Evolutionary conservation across 208 protist genomes (phyloP), one percentile per base, ranked within the genome.

Genomic region (Lotmaria passim): DNA sequence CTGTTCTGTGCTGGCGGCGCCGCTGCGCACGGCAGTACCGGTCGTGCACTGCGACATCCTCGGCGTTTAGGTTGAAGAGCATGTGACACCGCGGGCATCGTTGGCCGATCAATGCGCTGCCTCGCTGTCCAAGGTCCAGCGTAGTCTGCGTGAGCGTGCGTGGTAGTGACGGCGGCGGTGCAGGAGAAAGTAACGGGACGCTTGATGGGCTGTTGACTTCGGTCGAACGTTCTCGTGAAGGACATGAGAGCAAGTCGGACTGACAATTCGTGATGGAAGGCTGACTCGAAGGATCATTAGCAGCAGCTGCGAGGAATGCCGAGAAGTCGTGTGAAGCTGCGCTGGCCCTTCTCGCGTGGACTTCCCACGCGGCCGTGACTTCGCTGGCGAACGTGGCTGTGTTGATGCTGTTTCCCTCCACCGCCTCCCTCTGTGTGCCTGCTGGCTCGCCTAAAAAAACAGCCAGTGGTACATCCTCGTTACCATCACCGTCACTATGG

Each of bases 121-220:
- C 60, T 1, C 60, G 46, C 73, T 91, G 87, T 0, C 90, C 87
- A 70, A 95, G 78, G 70, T 95, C 90, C 19, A 95, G 78, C 24
- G 69, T 87, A 26, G 85, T 91, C 65, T 95, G 90, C 24, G 76
- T 61, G 11, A 77, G 47, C 34, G 76, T 60, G n/a, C 67, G 46
- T 23, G 5, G 41, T 3, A 12, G 44, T 21, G 41, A 31, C 21
- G 59, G 50, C 6, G 11, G 0, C n/a, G 59, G 3, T 23, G 44
- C 15, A 53, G 59, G 28, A 8, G 44, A 26, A 4, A 23, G 26
- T 43, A 17, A 19, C n/a, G 5, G 2, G 14, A 3, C 41, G 15
- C 21, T 12, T 26, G 31, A 21, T 24, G 31, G 31, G 21, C n/a
- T n/a, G n/a, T n/a, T n/a, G n/a, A n/a, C n/a, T n/a, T n/a, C n/a